phyloP scores from a whole-genome alignment of 176 grass and related monocot species.

The Oryza meyeriana region DNA sequence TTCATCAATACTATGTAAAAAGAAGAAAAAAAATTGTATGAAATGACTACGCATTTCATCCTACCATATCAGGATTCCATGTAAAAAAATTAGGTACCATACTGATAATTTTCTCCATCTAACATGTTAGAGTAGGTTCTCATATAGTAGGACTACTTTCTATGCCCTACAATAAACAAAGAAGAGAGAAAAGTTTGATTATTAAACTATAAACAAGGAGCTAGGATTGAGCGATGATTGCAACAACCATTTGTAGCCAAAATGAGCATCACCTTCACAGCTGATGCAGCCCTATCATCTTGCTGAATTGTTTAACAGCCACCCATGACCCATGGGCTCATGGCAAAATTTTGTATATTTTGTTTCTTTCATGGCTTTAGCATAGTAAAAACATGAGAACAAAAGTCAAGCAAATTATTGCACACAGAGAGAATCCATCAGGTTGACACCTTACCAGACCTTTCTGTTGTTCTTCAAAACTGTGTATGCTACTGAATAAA shows the following conservation, averaged over 20 bases:
- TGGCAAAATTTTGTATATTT: conserved; percentile 28
- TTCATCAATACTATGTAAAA: neutral
- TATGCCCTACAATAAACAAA: conserved; percentile 19
- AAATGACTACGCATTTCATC: neutral
- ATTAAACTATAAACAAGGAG: conserved; percentile 24
- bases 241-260: conserved; percentile 42
- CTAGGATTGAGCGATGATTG: conserved; percentile 48
- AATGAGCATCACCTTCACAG: conserved; percentile 48
- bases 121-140: conserved; percentile 24
- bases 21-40: neutral
- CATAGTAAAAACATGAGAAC: conserved; percentile 26
- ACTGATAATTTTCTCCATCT: conserved; percentile 8
- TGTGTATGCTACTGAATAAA: neutral
- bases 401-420: conserved; percentile 29
- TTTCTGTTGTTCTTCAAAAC: neutral
- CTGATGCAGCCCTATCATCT: conserved; percentile 42
- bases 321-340: conserved; percentile 19
- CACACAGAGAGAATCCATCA: conserved; percentile 17
- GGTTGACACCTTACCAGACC: conserved; percentile 35
- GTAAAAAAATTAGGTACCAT: neutral
- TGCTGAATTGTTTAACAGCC: conserved; percentile 27
- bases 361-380: conserved; percentile 8
- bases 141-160: conserved; percentile 35
- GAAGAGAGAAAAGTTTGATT: conserved; percentile 6
- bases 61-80: neutral